Conservation (phyloP, 176 grass and related monocot genomes). For the Eragrostis nindensis region DNA sequence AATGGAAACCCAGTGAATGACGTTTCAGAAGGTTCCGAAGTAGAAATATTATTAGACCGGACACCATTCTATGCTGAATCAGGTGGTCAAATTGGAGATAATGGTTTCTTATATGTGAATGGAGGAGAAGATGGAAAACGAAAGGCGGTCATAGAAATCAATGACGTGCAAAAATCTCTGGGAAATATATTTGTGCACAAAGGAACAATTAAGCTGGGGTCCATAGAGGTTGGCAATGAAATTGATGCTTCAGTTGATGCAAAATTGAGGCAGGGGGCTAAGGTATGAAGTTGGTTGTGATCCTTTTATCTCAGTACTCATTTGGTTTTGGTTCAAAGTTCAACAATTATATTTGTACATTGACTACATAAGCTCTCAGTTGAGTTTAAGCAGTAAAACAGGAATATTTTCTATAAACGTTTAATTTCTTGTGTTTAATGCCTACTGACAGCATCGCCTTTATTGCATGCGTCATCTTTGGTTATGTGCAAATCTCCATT, state of each 20-base stretch:
- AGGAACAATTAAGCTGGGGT: conserved; percentile 82
- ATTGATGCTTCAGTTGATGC: conserved; percentile 81
- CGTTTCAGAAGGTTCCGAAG: conserved; percentile 78
- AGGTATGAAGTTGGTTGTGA: conserved; percentile 52
- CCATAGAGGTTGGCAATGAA: conserved; percentile 75
- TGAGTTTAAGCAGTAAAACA: conserved; percentile 25
- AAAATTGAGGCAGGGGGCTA: conserved; percentile 83
- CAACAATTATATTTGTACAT: conserved; percentile 19
- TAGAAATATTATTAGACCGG: conserved; percentile 90
- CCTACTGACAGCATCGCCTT: background rate
- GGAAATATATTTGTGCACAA: conserved; percentile 98
- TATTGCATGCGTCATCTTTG: background rate
- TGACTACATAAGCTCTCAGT: background rate
- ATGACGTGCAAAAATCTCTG: conserved; percentile 83
- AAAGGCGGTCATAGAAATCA: conserved; percentile 77
- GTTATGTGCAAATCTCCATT: conserved; percentile 10
- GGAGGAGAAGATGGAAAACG: conserved; percentile 57
- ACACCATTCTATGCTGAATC: conserved; percentile 99
- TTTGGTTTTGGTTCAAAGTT: conserved; percentile 13
- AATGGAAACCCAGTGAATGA: conserved; percentile 74
- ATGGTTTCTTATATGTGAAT: conserved; percentile 69
- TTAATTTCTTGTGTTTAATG: conserved; percentile 8
- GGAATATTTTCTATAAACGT: background rate
- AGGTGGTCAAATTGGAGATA: conserved; percentile 94
- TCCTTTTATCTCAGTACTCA: background rate